These are phyloP conservation scores for Parachaetomium inaequale DNA, from an alignment of 495 filamentous ascomycete species.

Conservation along the genomic window DNA sequence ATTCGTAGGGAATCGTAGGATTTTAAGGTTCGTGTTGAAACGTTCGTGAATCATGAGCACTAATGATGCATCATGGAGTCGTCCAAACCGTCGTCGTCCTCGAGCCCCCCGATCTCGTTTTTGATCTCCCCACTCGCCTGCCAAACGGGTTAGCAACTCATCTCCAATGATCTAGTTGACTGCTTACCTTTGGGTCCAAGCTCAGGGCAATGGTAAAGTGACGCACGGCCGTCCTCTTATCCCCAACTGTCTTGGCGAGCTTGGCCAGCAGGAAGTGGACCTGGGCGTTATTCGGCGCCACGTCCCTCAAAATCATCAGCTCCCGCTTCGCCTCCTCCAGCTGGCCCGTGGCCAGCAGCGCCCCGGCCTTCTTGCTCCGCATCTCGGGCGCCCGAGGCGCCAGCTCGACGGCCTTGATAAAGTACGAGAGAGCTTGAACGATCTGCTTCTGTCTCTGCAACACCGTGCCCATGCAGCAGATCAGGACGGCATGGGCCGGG, in stretches of 20 bases:
- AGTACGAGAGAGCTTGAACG: constrained; percentile 71
- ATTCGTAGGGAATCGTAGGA: constrained; percentile 9
- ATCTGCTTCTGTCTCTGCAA: constrained; percentile 82
- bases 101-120: constrained; percentile 82
- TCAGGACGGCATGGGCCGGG: constrained; percentile 82
- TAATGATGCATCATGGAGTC: constrained; percentile 54
- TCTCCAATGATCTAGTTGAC: not conserved
- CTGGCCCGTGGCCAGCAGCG: constrained; percentile 72
- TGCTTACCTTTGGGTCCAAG: constrained; percentile 85
- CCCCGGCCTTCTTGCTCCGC: constrained; percentile 87
- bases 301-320: constrained; percentile 75
- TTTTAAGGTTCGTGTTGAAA: constrained; percentile 10
- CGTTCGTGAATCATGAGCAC: constrained; percentile 30
- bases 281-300: constrained; percentile 90
- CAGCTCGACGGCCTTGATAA: constrained; percentile 71
- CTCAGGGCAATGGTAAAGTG: constrained; percentile 94
- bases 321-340: constrained; percentile 68
- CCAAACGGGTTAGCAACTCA: constrained; percentile 25
- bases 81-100: constrained; percentile 79
- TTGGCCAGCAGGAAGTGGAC: constrained; percentile 91
- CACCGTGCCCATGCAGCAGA: constrained; percentile 86
- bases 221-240: constrained; percentile 77
- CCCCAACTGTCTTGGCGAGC: constrained; percentile 73
- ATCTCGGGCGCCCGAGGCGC: constrained; percentile 77
- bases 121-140: constrained; percentile 90